phyloP scores from a whole-genome alignment of 1,139 yeast species.

The Meyerozyma carpophila region DNA sequence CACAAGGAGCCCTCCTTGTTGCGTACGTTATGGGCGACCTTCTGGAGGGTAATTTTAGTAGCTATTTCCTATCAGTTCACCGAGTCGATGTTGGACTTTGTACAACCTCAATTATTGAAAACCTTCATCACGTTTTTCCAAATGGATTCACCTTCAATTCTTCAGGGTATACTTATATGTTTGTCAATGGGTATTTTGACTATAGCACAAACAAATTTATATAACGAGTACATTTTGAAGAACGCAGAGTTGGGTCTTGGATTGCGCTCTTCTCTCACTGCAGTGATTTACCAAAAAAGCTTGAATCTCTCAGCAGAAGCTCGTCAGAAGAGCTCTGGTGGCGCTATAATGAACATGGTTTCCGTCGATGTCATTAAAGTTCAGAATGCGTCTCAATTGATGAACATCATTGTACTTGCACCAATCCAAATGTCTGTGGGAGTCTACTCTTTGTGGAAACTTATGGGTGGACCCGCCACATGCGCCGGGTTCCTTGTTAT shows the following conservation, averaged over 20 bases:
- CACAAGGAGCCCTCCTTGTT: slow-evolving; percentile 29
- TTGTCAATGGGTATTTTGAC: slow-evolving; percentile 45
- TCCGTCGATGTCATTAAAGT: slow-evolving; percentile 57
- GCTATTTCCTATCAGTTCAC: slow-evolving; percentile 43
- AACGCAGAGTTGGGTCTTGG: slow-evolving; percentile 51
- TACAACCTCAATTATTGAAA: slow-evolving; percentile 55
- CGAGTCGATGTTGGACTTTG: slow-evolving; percentile 41
- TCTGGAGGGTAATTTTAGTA: slow-evolving; percentile 38
- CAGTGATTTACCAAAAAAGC: slow-evolving; percentile 48
- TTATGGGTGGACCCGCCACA: slow-evolving; percentile 56
- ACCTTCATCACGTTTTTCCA: slow-evolving; percentile 44
- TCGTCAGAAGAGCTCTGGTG: slow-evolving; percentile 41
- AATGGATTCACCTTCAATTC: slow-evolving; percentile 30
- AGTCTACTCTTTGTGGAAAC: slow-evolving; percentile 47
- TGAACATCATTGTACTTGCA: slow-evolving; percentile 52
- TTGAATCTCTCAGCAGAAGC: slow-evolving; percentile 44
- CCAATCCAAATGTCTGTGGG: slow-evolving; percentile 56
- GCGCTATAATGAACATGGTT: slow-evolving; percentile 53
- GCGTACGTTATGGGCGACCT: slow-evolving; percentile 38
- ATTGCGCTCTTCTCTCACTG: slow-evolving; percentile 44
- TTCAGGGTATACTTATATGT: slow-evolving; percentile 50
- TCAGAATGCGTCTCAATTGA: slow-evolving; percentile 46
- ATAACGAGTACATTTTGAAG: slow-evolving; percentile 47
- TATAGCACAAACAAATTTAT: slow-evolving; percentile 39
- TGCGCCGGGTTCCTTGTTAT: slow-evolving; percentile 55